Conservation (phyloP, 2,329 filamentous ascomycete species). For the Septoria linicola region DNA sequence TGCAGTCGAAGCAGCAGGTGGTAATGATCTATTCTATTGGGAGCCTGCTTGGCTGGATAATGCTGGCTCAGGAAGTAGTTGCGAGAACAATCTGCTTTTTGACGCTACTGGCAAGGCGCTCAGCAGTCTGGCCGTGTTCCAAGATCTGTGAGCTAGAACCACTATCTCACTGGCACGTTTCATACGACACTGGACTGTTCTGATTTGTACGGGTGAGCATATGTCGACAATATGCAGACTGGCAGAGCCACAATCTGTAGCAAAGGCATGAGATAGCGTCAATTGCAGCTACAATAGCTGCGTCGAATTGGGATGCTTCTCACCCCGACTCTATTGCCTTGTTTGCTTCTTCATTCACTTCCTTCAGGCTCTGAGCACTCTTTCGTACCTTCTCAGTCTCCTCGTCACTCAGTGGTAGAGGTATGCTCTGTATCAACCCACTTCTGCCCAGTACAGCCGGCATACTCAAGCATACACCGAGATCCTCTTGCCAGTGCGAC, state of each 20-base stretch:
- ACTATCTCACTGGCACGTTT: too few species aligned
- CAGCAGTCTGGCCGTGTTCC: slow-evolving; percentile 24
- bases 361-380: slow-evolving; percentile 40
- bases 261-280: too few species aligned
- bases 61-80: slow-evolving; percentile 32
- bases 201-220: too few species aligned
- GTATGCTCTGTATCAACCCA: slow-evolving; percentile 46
- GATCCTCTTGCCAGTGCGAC: slow-evolving; percentile 51
- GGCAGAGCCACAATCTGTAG: too few species aligned
- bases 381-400: slow-evolving; percentile 38
- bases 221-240: too few species aligned
- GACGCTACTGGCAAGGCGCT: slow-evolving; percentile 33
- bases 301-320: too few species aligned
- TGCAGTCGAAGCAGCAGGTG: slow-evolving; percentile 27
- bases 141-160: slow-evolving; percentile 16
- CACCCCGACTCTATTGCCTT: slow-evolving; percentile 30
- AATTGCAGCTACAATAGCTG: too few species aligned
- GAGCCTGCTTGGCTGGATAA: slow-evolving; percentile 37
- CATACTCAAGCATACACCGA: slow-evolving; percentile 52
- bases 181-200: too few species aligned
- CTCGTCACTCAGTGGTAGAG: slow-evolving; percentile 37
- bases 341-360: slow-evolving; percentile 41
- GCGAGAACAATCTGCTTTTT: slow-evolving; percentile 34
- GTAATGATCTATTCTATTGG: slow-evolving; percentile 37
- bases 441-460: slow-evolving; percentile 51